These are phyloP conservation scores for Ophiostoma populinum DNA, from an alignment of 2,329 filamentous ascomycete genomes.

Conservation along the genomic window DNA sequence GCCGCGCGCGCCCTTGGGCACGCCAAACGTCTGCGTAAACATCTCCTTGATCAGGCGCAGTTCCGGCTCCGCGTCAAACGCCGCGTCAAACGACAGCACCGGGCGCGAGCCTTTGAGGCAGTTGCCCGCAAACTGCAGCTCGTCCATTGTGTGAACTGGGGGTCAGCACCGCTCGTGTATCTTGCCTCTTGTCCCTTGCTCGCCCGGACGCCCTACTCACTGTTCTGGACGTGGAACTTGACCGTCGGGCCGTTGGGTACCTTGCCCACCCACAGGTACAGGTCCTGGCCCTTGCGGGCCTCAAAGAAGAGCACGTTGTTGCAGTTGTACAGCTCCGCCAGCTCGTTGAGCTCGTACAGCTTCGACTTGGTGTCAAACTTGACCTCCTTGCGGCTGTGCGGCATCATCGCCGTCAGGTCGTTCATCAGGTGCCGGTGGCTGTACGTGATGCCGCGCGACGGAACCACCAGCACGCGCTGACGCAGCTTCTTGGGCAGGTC, in stretches of 20 bases:
- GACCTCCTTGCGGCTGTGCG: constrained; percentile 82
- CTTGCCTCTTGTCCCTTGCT: no score
- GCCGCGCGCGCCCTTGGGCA: constrained; percentile 73
- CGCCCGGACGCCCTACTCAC: no score
- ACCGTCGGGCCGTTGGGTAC: constrained; percentile 58
- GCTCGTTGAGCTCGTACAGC: constrained; percentile 63
- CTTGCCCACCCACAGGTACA: constrained; percentile 88
- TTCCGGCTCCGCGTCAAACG: constrained; percentile 69
- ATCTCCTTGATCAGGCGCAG: constrained; percentile 76
- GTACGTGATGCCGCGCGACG: constrained; percentile 81
- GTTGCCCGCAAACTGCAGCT: constrained; percentile 92
- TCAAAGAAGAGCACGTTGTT: constrained; percentile 91
- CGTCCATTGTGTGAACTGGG: constrained; percentile 83
- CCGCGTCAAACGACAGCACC: constrained; percentile 76
- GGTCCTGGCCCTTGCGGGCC: constrained; percentile 80
- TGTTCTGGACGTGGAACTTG: constrained; percentile 57
- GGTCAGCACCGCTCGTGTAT: no score
- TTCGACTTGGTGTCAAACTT: constrained; percentile 96
- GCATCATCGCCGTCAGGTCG: constrained; percentile 74
- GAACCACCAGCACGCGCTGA: constrained; percentile 74
- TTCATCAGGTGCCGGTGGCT: constrained; percentile 89
- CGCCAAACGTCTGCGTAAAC: constrained; percentile 77
- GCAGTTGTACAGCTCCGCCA: constrained; percentile 62
- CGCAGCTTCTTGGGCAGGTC: constrained; percentile 37
- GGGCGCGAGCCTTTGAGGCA: constrained; percentile 87